Percentiles rank a stretch among this genome's conserved stretches.
Conservation (phyloP, 2,329 filamentous ascomycete genomes). For the Phialocephala subalpina region DNA sequence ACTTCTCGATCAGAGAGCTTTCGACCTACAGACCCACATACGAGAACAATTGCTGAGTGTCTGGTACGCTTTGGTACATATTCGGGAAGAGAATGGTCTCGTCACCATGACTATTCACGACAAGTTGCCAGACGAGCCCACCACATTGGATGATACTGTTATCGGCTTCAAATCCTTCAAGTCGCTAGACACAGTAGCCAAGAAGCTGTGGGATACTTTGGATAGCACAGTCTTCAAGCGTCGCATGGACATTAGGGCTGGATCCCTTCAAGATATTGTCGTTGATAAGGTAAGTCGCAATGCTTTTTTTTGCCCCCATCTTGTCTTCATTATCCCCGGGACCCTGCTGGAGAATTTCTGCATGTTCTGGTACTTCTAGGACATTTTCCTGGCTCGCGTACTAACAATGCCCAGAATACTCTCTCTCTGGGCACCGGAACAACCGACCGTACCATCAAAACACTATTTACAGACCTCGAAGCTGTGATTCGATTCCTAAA, state of each 20-base stretch:
- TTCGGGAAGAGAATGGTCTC: conserved; percentile 59
- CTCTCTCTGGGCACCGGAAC: conserved; percentile 52
- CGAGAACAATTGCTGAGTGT: conserved; percentile 70
- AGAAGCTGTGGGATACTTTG: conserved; percentile 67
- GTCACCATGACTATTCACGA: conserved; percentile 61
- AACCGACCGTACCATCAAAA: conserved; percentile 54
- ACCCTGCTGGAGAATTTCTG: too few species aligned
- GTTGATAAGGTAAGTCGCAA: conserved; percentile 49
- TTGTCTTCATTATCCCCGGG: too few species aligned
- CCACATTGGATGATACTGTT: conserved; percentile 61
- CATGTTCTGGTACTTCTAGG: too few species aligned
- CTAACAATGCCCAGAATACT: conserved; percentile 46
- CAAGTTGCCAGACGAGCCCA: conserved; percentile 45
- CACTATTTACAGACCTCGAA: conserved; percentile 62
- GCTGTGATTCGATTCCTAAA: conserved; percentile 60
- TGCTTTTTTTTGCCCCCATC: too few species aligned
- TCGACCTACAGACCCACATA: conserved; percentile 71
- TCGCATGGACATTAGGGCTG: conserved; percentile 57
- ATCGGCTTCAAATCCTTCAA: conserved; percentile 66
- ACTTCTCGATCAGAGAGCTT: conserved; percentile 70
- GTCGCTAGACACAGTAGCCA: conserved; percentile 66
- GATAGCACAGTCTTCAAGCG: conserved; percentile 68
- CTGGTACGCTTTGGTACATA: conserved; percentile 74
- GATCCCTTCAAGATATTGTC: conserved; percentile 48
- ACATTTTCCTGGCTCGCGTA: too few species aligned